Evolutionary conservation across 1,284 basidiomycete species (phyloP), one percentile per base, ranked within the genome.

Genomic region (Acaromyces ingoldii): DNA sequence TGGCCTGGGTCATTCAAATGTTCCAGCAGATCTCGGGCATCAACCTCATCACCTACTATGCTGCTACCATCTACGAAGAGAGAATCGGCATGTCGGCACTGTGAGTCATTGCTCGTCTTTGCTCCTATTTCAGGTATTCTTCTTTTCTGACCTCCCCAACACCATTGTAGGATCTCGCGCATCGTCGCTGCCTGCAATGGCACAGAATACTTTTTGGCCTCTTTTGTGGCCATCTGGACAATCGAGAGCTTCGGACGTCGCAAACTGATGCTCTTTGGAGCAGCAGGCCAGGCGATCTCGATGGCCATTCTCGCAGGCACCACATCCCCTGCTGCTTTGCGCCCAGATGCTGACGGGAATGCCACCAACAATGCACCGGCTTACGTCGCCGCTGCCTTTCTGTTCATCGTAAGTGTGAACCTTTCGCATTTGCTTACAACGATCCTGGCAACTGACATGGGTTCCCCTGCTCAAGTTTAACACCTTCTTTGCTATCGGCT

Each of bases 31-130:
- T 43, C 17, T 6, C 19, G 22, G 49, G 68, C 58, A 70, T 72
- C 51, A 70, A 70, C 53, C 58, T 72, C 25, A 60, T 68, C 55
- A 72, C 70, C n/a, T 72, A 73, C 55, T 72, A 72, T 56, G 66
- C 66, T 25, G 70, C 67, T 15, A 59, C 67, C 37, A 63, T 71
- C 15, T 69, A 66, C 30, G 58, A 73, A 51, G 51, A 63, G 29
- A 55, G 61, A 24, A 57, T 73, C 19, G 65, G 65, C 19, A 54
- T 72, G 46, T 53, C 51, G 11, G 53, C 61, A 17, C 30, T 72
- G n/a, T n/a, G n/a, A n/a, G n/a, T n/a, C n/a, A n/a, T n/a, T n/a
- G n/a, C n/a, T n/a, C n/a, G n/a, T n/a, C n/a, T n/a, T n/a, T n/a
- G n/a, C n/a, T n/a, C n/a, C n/a, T n/a, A n/a, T n/a, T n/a, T n/a